Evolutionary conservation across 805 yeast species (phyloP), one percentile per base, ranked within the genome.

Genomic region (Alloascoidea africana): DNA sequence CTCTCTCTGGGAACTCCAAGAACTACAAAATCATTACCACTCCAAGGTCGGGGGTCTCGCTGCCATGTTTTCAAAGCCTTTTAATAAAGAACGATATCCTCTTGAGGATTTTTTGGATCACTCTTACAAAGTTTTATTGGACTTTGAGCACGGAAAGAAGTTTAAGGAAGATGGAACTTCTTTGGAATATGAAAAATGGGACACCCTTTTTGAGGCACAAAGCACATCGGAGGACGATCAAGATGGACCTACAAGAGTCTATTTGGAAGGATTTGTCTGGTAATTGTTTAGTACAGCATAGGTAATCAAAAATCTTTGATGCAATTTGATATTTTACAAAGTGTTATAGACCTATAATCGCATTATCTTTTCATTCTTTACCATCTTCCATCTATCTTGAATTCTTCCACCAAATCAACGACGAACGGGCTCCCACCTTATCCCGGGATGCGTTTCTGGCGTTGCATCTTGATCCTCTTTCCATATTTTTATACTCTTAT

Each of bases 41-140:
- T 96, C 97, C 13, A 91, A 91, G 50, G 85, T 91, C 8, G 89
- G 96, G 1, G 80, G 96, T 0, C 63, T 91, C 47, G 96, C 96
- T 14, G 78, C 75, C 52, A 82, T 91, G 18, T 81, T 83, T 52
- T 68, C 76, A 14, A 96, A 91, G 57, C 96, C 96, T 2, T 89
- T 86, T 61, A 72, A 77, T 51, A 91, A 91, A 54, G 76, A 80
- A 40, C 71, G 72, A 47, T 91, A 91, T 55, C 82, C 82, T 54
- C 65, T 91, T 66, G 98, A 91, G 54, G 97, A 91, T 53, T 91
- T 91, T 62, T 59, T 91, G 49, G 95, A 87, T 55, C 89, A 95
- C 84, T 75, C 78, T 40, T 91, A 87, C 53, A 63, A 67, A 27
- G 62, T 80, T 47, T 54, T 82, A 38, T 47, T 79, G 41, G 75